phyloP scores from a whole-genome alignment of 1,284 basidiomycete species.

The Rhodotorula sp. region DNA sequence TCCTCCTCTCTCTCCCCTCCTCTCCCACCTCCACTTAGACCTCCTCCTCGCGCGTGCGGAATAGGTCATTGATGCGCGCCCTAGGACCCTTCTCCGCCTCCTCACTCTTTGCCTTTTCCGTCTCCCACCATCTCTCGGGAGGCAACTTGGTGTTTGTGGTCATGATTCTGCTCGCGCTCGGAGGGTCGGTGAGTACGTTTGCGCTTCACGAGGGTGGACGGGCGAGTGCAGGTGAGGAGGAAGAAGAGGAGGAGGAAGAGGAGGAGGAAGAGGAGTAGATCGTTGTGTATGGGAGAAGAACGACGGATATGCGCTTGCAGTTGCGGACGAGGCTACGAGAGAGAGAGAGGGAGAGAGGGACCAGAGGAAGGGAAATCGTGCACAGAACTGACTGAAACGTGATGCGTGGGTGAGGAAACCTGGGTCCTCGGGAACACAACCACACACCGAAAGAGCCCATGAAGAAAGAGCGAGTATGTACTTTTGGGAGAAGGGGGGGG shows the following conservation, averaged over 20 bases:
- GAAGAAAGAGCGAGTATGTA: neutral
- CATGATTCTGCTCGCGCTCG: slow-evolving; percentile 25
- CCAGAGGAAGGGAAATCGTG: too few species aligned
- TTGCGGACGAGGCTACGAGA: neutral
- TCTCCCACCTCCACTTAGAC: neutral
- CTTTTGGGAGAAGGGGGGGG: neutral
- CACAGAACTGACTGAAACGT: too few species aligned
- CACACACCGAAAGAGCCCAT: neutral
- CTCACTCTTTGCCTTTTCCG: slow-evolving; percentile 40
- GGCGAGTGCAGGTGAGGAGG: slow-evolving; percentile 17
- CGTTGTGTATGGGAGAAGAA: too few species aligned
- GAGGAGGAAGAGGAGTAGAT: neutral
- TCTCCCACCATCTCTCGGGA: slow-evolving; percentile 22
- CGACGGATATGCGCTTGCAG: neutral
- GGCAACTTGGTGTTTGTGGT: slow-evolving; percentile 38
- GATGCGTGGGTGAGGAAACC: too few species aligned
- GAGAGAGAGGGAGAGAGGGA: neutral
- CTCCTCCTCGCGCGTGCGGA: neutral
- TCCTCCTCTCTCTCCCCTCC: neutral
- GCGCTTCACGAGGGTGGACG: slow-evolving; percentile 28
- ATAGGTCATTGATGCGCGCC: slow-evolving; percentile 38
- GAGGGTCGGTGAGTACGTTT: slow-evolving; percentile 19
- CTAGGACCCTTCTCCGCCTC: slow-evolving; percentile 34
- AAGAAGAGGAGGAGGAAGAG: neutral
- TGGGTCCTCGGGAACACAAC: too few species aligned